Base-by-base conservation (phyloP, 495 filamentous ascomycete genomes). In the Penicillium cataractarum region DNA sequence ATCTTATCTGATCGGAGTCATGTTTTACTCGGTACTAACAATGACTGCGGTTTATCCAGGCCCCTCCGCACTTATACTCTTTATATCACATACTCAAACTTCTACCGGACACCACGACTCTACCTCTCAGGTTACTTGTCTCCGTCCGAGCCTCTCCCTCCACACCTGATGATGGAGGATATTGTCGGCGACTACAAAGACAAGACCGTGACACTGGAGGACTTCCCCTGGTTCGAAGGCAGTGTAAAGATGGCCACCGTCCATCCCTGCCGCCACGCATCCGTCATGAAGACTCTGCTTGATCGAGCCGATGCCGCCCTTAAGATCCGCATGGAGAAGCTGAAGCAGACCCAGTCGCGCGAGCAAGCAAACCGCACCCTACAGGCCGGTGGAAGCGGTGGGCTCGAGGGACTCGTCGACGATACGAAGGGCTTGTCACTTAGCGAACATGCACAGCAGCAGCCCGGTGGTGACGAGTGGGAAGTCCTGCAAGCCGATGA, bases 171-270 rank as follows among this genome's bases (percentile, higher is more conserved):
- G 96, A 97, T 98, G 90, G 95, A 99, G 72, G 96, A 99, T 69
- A 98, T 99, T 68, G 90, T 97, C 31, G 94, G 96, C 68, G 96
- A 99, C 82, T 99, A 99, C 83, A 96, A 97, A 72, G 94, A 98
- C 78, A 99, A 99, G 80, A 99, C 95, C 8, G 95, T 99, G 61
- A 99, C 96, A 17, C 86, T 98, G 42, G 96, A 99, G 75, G 92
- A 97, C 73, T 99, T 99, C 74, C 92, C 92, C 26, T 96, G 93
- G 82, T 93, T 91, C 70, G 89, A 91, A 53, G 77, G 81, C 10
- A 86, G 82, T 60, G 85, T 97, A 66, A 96, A 96, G 81, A 99
- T 97, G 89, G 96, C 95, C 31, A 92, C 88, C 58, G 90, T 99
- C 27, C 96, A 99, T 70, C 96, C 96, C 6, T 90, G 88, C 82